A percentile compares a stretch with the other conserved stretches of the same genome.
Evolutionary conservation across 306 rosid species (phyloP).

Genomic region (Prunus fruticosa): DNA sequence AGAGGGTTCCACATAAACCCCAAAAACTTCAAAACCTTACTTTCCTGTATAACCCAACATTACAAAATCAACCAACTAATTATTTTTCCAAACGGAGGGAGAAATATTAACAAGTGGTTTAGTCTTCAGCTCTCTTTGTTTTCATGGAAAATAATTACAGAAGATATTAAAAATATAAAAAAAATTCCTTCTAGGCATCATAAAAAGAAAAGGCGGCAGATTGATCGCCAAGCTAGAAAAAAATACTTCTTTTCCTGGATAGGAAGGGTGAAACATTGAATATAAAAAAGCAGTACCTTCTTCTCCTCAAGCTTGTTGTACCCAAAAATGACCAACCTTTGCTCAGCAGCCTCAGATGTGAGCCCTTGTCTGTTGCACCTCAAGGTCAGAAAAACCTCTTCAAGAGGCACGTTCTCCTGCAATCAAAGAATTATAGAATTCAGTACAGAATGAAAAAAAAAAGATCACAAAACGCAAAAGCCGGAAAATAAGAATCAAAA

Average conservation of each 20-base stretch:
- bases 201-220: no score
- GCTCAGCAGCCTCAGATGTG: conserved; percentile 54
- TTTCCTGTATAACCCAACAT: conserved; percentile 48
- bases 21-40: conserved; percentile 69
- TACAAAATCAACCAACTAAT: background rate
- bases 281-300: conserved; percentile 36
- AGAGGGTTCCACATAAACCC: conserved; percentile 97
- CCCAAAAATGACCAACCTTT: conserved; percentile 72
- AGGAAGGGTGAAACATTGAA: background rate
- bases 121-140: background rate
- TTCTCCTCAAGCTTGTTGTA: conserved; percentile 81
- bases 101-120: background rate
- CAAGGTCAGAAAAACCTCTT: conserved; percentile 68
- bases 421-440: background rate
- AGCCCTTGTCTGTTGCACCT: conserved; percentile 67
- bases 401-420: conserved; percentile 74
- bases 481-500: background rate
- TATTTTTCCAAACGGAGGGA: background rate
- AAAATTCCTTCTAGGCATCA: background rate
- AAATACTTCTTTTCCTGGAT: no score
- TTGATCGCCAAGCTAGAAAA: no score
- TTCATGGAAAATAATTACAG: background rate
- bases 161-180: background rate
- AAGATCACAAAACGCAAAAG: background rate
- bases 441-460: background rate